Conservation (phyloP, 805 yeast species). For the Pichia insulana region DNA sequence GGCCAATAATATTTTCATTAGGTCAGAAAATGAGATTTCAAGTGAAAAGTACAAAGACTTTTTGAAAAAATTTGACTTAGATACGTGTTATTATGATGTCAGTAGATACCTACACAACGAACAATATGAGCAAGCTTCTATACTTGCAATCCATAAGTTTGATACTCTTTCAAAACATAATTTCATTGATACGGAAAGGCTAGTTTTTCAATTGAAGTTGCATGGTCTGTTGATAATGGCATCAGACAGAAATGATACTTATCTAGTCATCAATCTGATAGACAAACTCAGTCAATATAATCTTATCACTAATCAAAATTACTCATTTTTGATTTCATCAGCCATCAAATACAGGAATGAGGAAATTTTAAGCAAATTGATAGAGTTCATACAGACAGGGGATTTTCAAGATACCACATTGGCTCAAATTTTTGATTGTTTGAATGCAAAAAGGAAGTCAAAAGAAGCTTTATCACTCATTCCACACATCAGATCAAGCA, state of each 20-base stretch:
- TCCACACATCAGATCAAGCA: too few species aligned
- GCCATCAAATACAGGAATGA: conserved; percentile 9
- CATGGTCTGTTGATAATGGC: conserved; percentile 16
- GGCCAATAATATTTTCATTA: conserved; percentile 12
- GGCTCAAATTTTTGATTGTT: conserved; percentile 8
- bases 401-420: conserved; percentile 1
- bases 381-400: neutral
- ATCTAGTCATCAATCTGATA: conserved; percentile 11
- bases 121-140: conserved; percentile 19
- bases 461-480: too few species aligned
- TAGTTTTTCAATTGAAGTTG: conserved; percentile 8
- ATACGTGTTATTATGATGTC: conserved; percentile 15
- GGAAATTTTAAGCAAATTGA: neutral
- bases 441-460: neutral
- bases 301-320: conserved; percentile 6
- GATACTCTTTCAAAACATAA: neutral
- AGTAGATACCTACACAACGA: conserved; percentile 11
- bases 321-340: conserved; percentile 9
- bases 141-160: conserved; percentile 8
- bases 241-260: conserved; percentile 17
- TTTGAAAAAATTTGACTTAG: conserved; percentile 5
- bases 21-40: conserved; percentile 7
- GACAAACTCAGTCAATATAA: conserved; percentile 1
- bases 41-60: conserved; percentile 11
- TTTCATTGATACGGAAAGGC: neutral